Evolutionary conservation across 1,284 basidiomycete genomes (phyloP), one percentile per base, ranked within the genome.

Genomic region (Tetrapyrgos nigripes): DNA sequence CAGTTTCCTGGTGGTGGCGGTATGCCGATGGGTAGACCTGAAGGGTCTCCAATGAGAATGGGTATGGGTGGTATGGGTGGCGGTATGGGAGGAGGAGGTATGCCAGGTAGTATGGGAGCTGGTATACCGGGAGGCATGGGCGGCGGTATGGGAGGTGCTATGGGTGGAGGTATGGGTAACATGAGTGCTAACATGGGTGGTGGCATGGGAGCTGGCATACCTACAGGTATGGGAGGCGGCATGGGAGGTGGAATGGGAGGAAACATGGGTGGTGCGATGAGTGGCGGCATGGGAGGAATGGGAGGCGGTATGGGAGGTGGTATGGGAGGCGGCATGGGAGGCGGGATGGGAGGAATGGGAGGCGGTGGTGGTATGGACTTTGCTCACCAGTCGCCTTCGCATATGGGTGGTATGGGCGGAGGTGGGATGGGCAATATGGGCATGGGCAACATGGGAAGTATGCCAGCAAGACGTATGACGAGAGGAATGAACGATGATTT

Each of bases 21-120:
- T 11, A 74, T 68, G 52, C 55, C 73, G 0, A 66, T 70, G 3
- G 68, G 65, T 9, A 68, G 72, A 58, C 66, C 63, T 13, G 67
- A 62, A 35, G 62, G 61, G 19, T 76, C 75, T 13, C 74, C 75
- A 17, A 75, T 76, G 65, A 64, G 76, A 40, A 70, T 72, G 67
- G 63, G 62, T 40, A 49, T 48, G 53, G 58, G 55, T 10, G 63
- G 60, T 43, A 64, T 64, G 62, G 51, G 63, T 21, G 66, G 66
- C 4, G 66, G 66, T 1, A 70, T 71, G 63, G 62, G 57, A 11
- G 61, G 60, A n/a, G 66, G 66, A 4, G 66, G 66, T 1, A 70
- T 71, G 63, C 60, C 55, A 11, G 61, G 60, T 33, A 63, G 62
- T 23, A 71, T 70, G 53, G 62, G 58, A 17, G 51, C 50, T 6